Conservation (phyloP, 2,329 filamentous ascomycete genomes). For the Zasmidium cellare region DNA sequence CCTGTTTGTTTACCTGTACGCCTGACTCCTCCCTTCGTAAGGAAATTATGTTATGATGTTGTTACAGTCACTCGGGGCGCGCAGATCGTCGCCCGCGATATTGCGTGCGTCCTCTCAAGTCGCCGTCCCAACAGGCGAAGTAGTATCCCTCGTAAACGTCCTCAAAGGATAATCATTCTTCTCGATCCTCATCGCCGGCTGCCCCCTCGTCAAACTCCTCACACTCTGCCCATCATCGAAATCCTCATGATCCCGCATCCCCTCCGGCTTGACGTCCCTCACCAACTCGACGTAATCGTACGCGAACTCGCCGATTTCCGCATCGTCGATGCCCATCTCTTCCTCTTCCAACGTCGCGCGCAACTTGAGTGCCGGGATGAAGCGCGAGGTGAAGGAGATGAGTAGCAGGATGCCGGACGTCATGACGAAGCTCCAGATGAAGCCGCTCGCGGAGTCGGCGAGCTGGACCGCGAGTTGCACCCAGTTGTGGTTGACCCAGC, state of each 20-base stretch:
- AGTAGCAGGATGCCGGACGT: slow-evolving; percentile 70
- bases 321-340: slow-evolving; percentile 79
- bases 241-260: neutral
- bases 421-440: slow-evolving; percentile 73
- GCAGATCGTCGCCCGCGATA: too few relatives aligned
- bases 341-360: slow-evolving; percentile 76
- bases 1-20: neutral
- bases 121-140: slow-evolving; percentile 4
- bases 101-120: neutral
- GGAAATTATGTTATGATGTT: neutral
- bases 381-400: slow-evolving; percentile 68
- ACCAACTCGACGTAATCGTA: slow-evolving; percentile 90
- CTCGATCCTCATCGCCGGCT: slow-evolving; percentile 1
- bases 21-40: neutral
- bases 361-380: slow-evolving; percentile 73
- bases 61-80: too few relatives aligned
- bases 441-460: slow-evolving; percentile 75
- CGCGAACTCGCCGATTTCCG: slow-evolving; percentile 91
- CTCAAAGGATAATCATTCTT: slow-evolving; percentile 11
- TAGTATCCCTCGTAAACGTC: slow-evolving; percentile 3
- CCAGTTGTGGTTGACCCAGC: slow-evolving; percentile 83
- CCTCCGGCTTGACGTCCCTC: slow-evolving; percentile 58
- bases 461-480: slow-evolving; percentile 81
- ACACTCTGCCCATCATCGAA: slow-evolving; percentile 4
- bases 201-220: slow-evolving; percentile 5